These are phyloP conservation scores for Syzygium syzygioides DNA, from an alignment of 441 rosid genomes.

Conservation along the genomic window DNA sequence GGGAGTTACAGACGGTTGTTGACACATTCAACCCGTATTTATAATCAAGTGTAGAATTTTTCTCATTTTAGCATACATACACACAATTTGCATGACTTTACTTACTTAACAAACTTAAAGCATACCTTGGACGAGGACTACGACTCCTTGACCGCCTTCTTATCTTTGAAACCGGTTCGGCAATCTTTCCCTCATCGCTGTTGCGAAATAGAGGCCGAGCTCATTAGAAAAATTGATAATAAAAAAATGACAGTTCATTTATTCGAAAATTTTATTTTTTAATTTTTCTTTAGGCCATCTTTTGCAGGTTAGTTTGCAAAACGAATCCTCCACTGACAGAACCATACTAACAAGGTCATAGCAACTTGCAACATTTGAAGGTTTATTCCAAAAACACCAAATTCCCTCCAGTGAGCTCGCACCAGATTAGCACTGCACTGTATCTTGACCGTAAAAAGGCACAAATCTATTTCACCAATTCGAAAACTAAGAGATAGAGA, in stretches of 20 bases:
- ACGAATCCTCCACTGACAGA: not conserved
- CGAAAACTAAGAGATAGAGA: not conserved
- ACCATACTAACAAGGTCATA: not conserved
- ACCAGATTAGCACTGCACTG: not conserved
- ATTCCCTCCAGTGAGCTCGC: not conserved
- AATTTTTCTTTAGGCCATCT: not conserved
- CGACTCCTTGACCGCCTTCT: slow-evolving; percentile 49
- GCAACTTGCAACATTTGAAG: not conserved
- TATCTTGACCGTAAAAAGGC: not conserved
- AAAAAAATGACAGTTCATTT: not conserved
- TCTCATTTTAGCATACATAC: not conserved
- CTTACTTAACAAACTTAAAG: not conserved
- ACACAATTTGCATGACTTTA: not conserved
- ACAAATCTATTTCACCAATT: not conserved
- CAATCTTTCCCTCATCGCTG: slow-evolving; percentile 52
- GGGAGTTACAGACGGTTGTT: not conserved
- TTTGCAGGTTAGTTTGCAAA: not conserved
- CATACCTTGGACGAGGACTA: slow-evolving; percentile 58
- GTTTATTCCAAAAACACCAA: not conserved
- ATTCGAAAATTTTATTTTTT: not conserved
- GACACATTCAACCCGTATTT: too few species aligned
- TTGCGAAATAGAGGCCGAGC: not conserved
- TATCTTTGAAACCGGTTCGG: slow-evolving; percentile 36
- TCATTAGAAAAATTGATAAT: not conserved
- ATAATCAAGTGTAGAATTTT: not conserved